Evolutionary conservation across 1,284 basidiomycete genomes (phyloP), one percentile per base, ranked within the genome.

Genomic region (Peniophora sp.): DNA sequence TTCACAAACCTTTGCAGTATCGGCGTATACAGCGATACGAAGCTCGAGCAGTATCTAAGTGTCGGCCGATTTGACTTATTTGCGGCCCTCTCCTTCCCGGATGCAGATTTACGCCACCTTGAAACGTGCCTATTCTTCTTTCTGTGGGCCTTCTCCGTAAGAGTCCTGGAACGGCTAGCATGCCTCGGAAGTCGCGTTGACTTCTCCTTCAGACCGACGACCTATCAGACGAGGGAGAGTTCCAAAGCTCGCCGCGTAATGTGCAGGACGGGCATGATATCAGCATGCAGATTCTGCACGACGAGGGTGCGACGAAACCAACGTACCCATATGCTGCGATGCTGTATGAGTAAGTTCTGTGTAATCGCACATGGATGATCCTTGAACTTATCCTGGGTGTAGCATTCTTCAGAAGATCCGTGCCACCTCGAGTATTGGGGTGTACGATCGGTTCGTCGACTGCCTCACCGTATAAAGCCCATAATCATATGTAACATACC

Each of bases 121-220:
- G 65, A 63, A 10, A 74, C 71, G 3, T 68, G 72, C 54, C 63
- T 74, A 43, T 66, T 68, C 35, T 75, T 75, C 55, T 72, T 71
- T 59, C 63, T 72, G 27, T 75, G 71, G 72, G 71, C 72, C 19
- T 74, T 74, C 56, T 65, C 72, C 22, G 73, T 75, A 52, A 24
- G n/a, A n/a, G n/a, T n/a, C n/a, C n/a, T n/a, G n/a, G n/a, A n/a
- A n/a, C n/a, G n/a, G n/a, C n/a, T n/a, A n/a, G 24, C 46, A 46
- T 34, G 44, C 25, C 41, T 47, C 5, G 11, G 38, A 8, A 19
- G 20, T 12, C n/a, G n/a, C n/a, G n/a, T 27, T 41, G n/a, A 52
- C 48, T 36, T 22, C 22, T 35, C 19, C 27, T n/a, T 24, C 47
- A 73, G 71, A 69, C 69, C 3, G 71, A 74, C 51, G 71, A 73